These are phyloP conservation scores for Dictyophora rubrovolvata DNA, from an alignment of 768 basidiomycete species.

Conservation along the genomic window DNA sequence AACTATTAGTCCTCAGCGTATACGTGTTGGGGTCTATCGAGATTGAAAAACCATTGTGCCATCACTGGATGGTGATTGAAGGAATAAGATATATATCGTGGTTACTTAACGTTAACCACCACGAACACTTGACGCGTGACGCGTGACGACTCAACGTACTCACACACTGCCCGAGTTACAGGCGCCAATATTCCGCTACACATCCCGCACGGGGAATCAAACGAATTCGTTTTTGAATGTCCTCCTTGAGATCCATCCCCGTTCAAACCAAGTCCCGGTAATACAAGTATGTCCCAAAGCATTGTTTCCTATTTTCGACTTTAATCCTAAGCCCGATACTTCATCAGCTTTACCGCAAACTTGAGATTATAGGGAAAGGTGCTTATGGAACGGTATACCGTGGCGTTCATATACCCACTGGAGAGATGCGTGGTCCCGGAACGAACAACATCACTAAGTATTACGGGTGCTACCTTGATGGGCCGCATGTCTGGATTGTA, in stretches of 20 bases:
- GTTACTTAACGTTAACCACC: no score
- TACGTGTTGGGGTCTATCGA: no score
- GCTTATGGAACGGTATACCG: conserved; percentile 95
- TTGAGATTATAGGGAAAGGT: conserved; percentile 84
- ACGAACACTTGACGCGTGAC: no score
- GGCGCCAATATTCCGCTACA: no score
- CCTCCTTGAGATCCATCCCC: background rate
- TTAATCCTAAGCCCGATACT: no score
- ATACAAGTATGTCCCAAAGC: background rate
- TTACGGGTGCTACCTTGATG: conserved; percentile 93
- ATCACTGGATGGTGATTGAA: no score
- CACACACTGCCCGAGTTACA: no score
- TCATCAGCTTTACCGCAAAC: conserved; percentile 61
- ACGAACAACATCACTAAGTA: conserved; percentile 87
- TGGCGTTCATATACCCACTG: conserved; percentile 77
- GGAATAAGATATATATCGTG: no score
- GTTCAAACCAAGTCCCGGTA: conserved; percentile 1
- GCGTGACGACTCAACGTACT: no score
- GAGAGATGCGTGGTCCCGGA: conserved; percentile 75
- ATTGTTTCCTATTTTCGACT: no score
- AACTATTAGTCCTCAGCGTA: no score
- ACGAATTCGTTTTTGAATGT: conserved; percentile 1
- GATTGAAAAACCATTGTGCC: no score
- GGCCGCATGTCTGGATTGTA: conserved; percentile 94
- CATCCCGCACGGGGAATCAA: background rate